Percentiles rank a stretch among this genome's conserved stretches.
These are phyloP conservation scores for Aspergillus ochraceus DNA, from an alignment of 2,329 filamentous ascomycete species.

Conservation along the genomic window DNA sequence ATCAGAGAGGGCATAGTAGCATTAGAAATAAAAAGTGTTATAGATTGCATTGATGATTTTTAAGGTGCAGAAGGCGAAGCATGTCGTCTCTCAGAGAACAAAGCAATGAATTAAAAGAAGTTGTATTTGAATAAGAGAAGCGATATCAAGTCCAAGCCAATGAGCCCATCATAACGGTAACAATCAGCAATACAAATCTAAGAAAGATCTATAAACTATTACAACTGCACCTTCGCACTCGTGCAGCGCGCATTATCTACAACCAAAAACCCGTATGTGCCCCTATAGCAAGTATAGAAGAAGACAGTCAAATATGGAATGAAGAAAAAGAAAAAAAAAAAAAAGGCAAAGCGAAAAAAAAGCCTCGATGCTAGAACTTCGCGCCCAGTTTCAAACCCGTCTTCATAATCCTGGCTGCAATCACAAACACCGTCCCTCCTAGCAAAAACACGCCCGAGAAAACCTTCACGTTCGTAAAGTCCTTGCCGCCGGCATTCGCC, in stretches of 20 bases:
- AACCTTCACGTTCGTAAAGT: constrained; percentile 61
- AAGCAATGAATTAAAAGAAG: too few relatives aligned
- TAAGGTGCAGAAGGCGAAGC: too few relatives aligned
- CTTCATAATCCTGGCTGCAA: neutral
- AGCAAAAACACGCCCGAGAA: constrained; percentile 60
- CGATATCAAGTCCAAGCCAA: too few relatives aligned
- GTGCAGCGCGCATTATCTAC: neutral
- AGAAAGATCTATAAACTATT: neutral
- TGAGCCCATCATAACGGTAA: neutral
- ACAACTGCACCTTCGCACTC: neutral
- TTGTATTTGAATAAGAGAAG: too few relatives aligned
- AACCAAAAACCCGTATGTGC: neutral
- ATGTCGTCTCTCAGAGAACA: too few relatives aligned
- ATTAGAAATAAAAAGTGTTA: too few relatives aligned
- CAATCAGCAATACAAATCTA: neutral
- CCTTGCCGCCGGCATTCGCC: constrained; percentile 46
- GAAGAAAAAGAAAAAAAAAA: neutral
- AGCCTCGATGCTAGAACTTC: neutral
- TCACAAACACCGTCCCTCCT: constrained; percentile 29
- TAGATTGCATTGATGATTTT: too few relatives aligned
- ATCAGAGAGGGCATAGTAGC: too few relatives aligned
- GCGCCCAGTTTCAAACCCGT: neutral
- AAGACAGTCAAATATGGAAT: too few relatives aligned
- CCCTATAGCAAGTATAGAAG: neutral
- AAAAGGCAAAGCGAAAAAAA: neutral